Percentiles rank a stretch among this genome's conserved stretches.
Conservation (phyloP, 169 alveolate genomes). For the Eimeria brunetti region DNA sequence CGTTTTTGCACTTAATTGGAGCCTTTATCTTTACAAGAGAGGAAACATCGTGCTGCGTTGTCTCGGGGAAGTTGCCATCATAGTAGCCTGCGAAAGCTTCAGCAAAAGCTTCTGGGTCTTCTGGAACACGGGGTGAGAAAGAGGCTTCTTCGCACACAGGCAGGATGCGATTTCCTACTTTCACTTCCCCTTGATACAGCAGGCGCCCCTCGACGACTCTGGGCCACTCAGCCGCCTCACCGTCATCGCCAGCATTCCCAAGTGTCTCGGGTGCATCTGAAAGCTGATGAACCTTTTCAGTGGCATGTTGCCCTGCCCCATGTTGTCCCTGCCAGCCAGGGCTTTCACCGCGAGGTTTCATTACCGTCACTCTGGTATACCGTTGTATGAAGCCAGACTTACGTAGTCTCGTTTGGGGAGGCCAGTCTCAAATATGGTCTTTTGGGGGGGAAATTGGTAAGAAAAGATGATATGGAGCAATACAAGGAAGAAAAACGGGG, state of each 20-base stretch:
- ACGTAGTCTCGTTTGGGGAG: not conserved
- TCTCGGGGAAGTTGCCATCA: slow-evolving; percentile 56
- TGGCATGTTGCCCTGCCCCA: not conserved
- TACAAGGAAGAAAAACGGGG: not conserved
- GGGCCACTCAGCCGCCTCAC: slow-evolving; percentile 1
- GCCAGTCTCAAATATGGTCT: not conserved
- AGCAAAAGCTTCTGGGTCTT: slow-evolving; percentile 4
- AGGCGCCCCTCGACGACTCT: slow-evolving; percentile 48
- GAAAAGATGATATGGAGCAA: too few species aligned
- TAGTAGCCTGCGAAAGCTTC: slow-evolving; percentile 23
- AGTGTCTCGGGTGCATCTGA: not conserved
- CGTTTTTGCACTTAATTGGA: not conserved
- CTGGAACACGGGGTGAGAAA: not conserved
- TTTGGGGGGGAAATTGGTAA: not conserved
- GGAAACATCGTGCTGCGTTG: slow-evolving; percentile 13
- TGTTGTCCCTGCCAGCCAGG: slow-evolving; percentile 13
- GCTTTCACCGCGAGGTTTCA: not conserved
- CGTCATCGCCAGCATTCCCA: not conserved
- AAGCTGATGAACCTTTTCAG: not conserved
- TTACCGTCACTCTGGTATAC: not conserved
- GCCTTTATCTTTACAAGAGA: slow-evolving; percentile 3
- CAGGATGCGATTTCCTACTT: not conserved
- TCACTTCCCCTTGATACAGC: slow-evolving; percentile 37
- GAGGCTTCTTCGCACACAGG: slow-evolving; percentile 22
- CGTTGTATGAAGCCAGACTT: not conserved